Conservation (phyloP, 2,329 filamentous ascomycete genomes). For the Annulohypoxylon truncatum region DNA sequence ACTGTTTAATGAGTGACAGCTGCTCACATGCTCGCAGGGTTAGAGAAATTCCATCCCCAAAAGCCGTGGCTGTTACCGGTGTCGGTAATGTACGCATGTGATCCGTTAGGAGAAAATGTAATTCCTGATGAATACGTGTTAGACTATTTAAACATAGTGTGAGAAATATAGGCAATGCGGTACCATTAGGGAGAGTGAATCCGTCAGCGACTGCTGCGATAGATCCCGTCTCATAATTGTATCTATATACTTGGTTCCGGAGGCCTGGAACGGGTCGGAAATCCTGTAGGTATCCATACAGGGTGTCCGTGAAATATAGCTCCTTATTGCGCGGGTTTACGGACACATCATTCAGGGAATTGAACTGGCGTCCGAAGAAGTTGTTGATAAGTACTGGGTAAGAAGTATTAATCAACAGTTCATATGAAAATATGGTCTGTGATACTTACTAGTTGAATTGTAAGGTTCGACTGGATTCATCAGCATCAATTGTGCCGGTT, state of each 20-base stretch:
- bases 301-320: slow-evolving; percentile 73
- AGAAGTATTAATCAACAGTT: slow-evolving; percentile 12
- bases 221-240: slow-evolving; percentile 61
- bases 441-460: slow-evolving; percentile 59
- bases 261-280: slow-evolving; percentile 66
- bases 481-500: slow-evolving; percentile 54
- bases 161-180: background rate
- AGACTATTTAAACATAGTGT: background rate
- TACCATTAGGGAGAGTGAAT: slow-evolving; percentile 66
- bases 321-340: slow-evolving; percentile 65
- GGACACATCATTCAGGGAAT: slow-evolving; percentile 68
- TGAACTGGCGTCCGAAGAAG: slow-evolving; percentile 70
- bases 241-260: slow-evolving; percentile 69
- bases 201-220: slow-evolving; percentile 68
- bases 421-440: background rate
- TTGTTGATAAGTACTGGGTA: slow-evolving; percentile 64
- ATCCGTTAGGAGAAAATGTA: slow-evolving; percentile 66
- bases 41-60: slow-evolving; percentile 56
- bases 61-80: slow-evolving; percentile 62
- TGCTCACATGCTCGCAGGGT: slow-evolving; percentile 61
- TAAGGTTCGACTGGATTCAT: slow-evolving; percentile 61
- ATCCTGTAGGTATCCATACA: slow-evolving; percentile 68
- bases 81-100: slow-evolving; percentile 66
- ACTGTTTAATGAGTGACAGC: background rate
- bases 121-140: slow-evolving; percentile 53